A percentile compares a stretch with the other conserved stretches of the same genome.
Conservation (phyloP, 805 yeast genomes). For the Kregervanrija fluxuum region DNA sequence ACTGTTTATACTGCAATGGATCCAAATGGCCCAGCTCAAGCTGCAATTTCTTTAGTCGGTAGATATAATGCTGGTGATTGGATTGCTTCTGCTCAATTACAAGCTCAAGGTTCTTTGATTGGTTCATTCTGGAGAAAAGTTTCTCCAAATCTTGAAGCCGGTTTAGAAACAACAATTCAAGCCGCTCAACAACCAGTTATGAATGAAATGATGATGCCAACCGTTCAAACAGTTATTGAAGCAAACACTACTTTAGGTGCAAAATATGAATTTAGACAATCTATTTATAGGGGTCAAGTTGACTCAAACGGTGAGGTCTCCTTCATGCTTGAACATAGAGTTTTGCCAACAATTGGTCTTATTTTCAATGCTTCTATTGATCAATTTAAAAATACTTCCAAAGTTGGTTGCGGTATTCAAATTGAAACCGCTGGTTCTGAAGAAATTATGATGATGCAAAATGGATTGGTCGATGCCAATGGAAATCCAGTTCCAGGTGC, state of each 20-base stretch:
- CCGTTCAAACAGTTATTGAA: constrained; percentile 77
- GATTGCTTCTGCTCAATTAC: constrained; percentile 91
- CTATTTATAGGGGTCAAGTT: constrained; percentile 90
- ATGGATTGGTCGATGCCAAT: constrained; percentile 73
- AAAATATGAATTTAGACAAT: constrained; percentile 95
- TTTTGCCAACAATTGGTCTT: constrained; percentile 84
- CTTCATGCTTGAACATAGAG: constrained; percentile 86
- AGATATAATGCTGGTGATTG: constrained; percentile 85
- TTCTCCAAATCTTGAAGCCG: constrained; percentile 90
- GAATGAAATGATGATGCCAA: constrained; percentile 69
- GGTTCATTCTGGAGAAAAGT: constrained; percentile 94
- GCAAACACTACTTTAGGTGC: constrained; percentile 94
- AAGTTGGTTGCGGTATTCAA: constrained; percentile 90
- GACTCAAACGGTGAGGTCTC: constrained; percentile 88
- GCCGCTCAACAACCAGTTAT: constrained; percentile 74
- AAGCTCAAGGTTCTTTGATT: constrained; percentile 83
- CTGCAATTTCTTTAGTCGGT: constrained; percentile 82
- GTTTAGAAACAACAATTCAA: constrained; percentile 77
- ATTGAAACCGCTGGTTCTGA: constrained; percentile 94
- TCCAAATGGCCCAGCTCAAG: constrained; percentile 71
- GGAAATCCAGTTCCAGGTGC: constrained; percentile 85
- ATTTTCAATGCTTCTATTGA: constrained; percentile 87
- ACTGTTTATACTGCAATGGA: constrained; percentile 78
- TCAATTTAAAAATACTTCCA: constrained; percentile 71
- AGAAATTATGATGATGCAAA: constrained; percentile 86